phyloP scores from a whole-genome alignment of 1,284 basidiomycete species.

The Puccinia horiana region DNA sequence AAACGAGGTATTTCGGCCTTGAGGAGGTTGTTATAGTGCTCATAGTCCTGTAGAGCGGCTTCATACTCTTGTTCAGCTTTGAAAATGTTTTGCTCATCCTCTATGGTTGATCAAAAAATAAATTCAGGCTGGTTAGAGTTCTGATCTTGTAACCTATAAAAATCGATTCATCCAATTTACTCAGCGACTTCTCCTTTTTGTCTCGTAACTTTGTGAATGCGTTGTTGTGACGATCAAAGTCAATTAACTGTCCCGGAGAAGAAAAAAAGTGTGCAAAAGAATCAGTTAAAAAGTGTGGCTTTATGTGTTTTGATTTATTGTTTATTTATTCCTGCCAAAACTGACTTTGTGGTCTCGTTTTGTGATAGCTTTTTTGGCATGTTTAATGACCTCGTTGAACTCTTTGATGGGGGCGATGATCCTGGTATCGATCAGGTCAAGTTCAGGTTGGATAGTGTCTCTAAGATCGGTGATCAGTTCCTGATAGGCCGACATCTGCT shows the following conservation, averaged over 20 bases:
- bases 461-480: conserved; percentile 76
- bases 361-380: conserved; percentile 86
- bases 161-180: neutral
- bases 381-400: conserved; percentile 79
- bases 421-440: conserved; percentile 89
- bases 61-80: conserved; percentile 98
- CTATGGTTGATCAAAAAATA: neutral
- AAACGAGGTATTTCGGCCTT: conserved; percentile 92
- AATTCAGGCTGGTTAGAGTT: conserved; percentile 78
- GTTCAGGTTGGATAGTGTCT: conserved; percentile 76
- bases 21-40: conserved; percentile 88
- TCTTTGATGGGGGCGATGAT: conserved; percentile 86
- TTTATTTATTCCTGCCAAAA: neutral
- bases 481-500: conserved; percentile 73
- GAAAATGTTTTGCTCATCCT: conserved; percentile 59
- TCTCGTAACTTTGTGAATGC: conserved; percentile 89
- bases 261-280: neutral
- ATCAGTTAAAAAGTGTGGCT: neutral
- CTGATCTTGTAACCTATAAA: conserved; percentile 60
- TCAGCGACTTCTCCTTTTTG: conserved; percentile 70
- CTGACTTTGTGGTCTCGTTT: conserved; percentile 93
- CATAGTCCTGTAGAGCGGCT: conserved; percentile 89
- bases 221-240: conserved; percentile 96
- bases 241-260: conserved; percentile 68
- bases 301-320: neutral